These are phyloP conservation scores for Conticribra guillardii DNA, from an alignment of 108 stramenopile genomes.

Conservation along the genomic window DNA sequence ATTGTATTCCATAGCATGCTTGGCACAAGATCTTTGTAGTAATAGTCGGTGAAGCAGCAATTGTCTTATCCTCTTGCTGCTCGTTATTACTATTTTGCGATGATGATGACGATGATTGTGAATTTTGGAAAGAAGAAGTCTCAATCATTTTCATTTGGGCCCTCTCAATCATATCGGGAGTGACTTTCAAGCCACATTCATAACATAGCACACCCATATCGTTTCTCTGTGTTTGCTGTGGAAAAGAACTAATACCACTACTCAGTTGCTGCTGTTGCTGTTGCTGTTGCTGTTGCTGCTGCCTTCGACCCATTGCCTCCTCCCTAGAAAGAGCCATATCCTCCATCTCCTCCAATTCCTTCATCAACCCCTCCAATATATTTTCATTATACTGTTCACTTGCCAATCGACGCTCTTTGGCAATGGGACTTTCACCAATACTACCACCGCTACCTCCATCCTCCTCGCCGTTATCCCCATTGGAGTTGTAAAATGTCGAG, in stretches of 20 bases:
- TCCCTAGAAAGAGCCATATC: conserved; percentile 33
- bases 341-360: conserved; percentile 42
- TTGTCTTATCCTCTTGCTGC: neutral
- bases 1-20: conserved; percentile 35
- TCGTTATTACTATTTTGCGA: conserved; percentile 14
- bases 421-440: conserved; percentile 21
- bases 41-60: neutral
- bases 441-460: conserved; percentile 1
- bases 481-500: conserved; percentile 8
- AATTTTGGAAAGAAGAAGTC: neutral
- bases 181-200: neutral
- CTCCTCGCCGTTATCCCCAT: neutral
- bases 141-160: neutral
- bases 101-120: conserved; percentile 27
- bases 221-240: neutral
- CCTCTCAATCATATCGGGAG: neutral
- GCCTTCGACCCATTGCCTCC: conserved; percentile 31
- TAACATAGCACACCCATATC: neutral
- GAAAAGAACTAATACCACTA: neutral
- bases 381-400: conserved; percentile 30
- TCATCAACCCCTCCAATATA: conserved; percentile 25
- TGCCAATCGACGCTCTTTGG: conserved; percentile 22
- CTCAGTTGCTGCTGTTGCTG: too few species aligned
- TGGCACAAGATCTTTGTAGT: conserved; percentile 16
- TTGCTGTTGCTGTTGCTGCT: too few species aligned